Evolutionary conservation across 2,329 filamentous ascomycete genomes (phyloP).

Genomic region (Paraphoma sp.): DNA sequence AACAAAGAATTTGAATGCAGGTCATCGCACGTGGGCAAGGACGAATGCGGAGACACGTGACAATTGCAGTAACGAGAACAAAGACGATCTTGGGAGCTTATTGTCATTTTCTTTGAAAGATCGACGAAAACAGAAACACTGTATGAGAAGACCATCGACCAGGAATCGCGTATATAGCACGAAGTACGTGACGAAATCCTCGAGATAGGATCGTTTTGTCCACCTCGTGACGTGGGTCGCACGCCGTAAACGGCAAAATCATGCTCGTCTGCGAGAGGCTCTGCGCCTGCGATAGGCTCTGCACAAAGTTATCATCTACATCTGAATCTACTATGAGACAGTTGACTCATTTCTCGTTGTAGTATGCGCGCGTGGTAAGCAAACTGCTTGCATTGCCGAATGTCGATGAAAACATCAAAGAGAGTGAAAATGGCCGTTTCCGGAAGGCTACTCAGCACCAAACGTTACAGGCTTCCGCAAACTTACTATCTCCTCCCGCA

Average conservation of each 20-base stretch:
- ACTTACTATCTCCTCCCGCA: too few relatives aligned
- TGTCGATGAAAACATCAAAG: not conserved
- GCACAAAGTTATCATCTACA: too few relatives aligned
- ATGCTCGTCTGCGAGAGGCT: too few relatives aligned
- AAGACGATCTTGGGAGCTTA: constrained; percentile 20
- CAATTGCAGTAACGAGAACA: constrained; percentile 23
- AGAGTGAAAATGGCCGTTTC: not conserved
- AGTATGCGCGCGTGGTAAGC: not conserved
- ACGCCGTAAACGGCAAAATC: too few relatives aligned
- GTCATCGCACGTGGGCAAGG: constrained; percentile 27
- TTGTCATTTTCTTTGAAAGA: not conserved
- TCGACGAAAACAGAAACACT: not conserved
- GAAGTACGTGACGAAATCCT: too few relatives aligned
- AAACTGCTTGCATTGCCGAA: not conserved
- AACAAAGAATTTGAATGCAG: constrained; percentile 35
- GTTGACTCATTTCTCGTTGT: not conserved
- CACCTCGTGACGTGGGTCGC: too few relatives aligned
- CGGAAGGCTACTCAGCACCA: too few relatives aligned
- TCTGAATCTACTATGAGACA: not conserved
- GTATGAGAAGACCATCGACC: too few relatives aligned
- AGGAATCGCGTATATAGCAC: too few relatives aligned
- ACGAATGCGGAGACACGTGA: constrained; percentile 20
- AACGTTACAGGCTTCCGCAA: too few relatives aligned
- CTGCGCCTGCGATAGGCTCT: too few relatives aligned
- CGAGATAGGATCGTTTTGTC: too few relatives aligned